These are phyloP conservation scores for Nicotiana undulata DNA, from an alignment of 257 asterid genomes.

Conservation along the genomic window DNA sequence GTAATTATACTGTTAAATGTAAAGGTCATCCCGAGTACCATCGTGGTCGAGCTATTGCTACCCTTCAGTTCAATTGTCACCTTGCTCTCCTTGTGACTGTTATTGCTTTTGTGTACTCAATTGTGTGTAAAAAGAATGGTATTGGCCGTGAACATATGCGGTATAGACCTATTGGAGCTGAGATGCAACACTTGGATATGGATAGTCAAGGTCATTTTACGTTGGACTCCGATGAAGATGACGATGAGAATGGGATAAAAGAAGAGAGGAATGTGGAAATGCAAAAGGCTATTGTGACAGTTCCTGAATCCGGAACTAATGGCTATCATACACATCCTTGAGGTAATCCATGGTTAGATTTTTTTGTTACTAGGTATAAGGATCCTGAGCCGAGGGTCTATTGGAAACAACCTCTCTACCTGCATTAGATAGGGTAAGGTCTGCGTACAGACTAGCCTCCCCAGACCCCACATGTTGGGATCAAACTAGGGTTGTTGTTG, in stretches of 20 bases:
- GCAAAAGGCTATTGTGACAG: conserved; percentile 35
- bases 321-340: conserved; percentile 46
- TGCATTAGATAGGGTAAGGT: no score
- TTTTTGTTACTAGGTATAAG: background rate
- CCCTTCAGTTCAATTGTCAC: conserved; percentile 83
- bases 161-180: conserved; percentile 68
- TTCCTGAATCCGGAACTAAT: conserved; percentile 38
- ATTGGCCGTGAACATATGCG: conserved; percentile 30
- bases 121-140: conserved; percentile 50
- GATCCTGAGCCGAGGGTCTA: no score
- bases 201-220: conserved; percentile 38
- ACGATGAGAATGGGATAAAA: conserved; percentile 39
- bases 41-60: conserved; percentile 86
- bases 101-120: conserved; percentile 34
- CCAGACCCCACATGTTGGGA: no score
- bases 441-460: no score
- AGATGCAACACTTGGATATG: conserved; percentile 32
- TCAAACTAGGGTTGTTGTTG: no score
- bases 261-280: conserved; percentile 48
- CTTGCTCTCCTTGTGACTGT: conserved; percentile 65
- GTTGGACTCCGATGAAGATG: conserved; percentile 70
- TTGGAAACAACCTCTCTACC: no score
- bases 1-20: conserved; percentile 75
- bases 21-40: conserved; percentile 84
- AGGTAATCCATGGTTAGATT: conserved; percentile 21